These are phyloP conservation scores for Fusarium pilosicola DNA, from an alignment of 2,329 filamentous ascomycete genomes.

Conservation along the genomic window DNA sequence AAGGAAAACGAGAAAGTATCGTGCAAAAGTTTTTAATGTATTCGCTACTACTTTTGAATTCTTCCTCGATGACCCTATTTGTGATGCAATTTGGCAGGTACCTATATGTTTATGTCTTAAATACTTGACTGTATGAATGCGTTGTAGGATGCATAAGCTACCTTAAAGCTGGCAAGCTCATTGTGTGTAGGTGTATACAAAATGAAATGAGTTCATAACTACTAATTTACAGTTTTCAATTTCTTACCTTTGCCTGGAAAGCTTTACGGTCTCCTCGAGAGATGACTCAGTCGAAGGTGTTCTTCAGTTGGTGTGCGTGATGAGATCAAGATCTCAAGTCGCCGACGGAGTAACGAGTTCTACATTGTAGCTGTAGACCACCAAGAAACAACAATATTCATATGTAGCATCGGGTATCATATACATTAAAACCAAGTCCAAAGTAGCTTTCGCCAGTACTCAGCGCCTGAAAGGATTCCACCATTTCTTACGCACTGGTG, in stretches of 20 bases:
- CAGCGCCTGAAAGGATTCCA: constrained; percentile 33
- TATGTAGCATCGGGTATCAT: not conserved
- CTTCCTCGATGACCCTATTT: not conserved
- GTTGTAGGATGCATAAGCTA: not conserved
- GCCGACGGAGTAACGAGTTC: not conserved
- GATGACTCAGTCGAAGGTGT: not conserved
- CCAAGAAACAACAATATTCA: not conserved
- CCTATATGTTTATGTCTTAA: not conserved
- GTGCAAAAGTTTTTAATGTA: not conserved
- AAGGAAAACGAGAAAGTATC: not conserved
- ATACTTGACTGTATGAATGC: not conserved
- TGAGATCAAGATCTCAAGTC: not conserved
- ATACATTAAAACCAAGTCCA: not conserved
- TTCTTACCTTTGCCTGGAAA: not conserved
- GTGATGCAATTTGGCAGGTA: not conserved
- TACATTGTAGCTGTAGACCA: not conserved
- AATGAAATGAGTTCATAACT: not conserved
- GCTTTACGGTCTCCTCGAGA: not conserved
- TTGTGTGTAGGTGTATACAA: not conserved
- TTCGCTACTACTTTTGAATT: not conserved
- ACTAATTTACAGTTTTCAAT: not conserved
- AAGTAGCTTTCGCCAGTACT: not conserved
- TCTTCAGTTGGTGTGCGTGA: not conserved
- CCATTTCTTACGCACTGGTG: constrained; percentile 35
- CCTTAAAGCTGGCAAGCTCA: not conserved